Conservation (phyloP, 1,139 yeast species). For the Pichia sp. region DNA sequence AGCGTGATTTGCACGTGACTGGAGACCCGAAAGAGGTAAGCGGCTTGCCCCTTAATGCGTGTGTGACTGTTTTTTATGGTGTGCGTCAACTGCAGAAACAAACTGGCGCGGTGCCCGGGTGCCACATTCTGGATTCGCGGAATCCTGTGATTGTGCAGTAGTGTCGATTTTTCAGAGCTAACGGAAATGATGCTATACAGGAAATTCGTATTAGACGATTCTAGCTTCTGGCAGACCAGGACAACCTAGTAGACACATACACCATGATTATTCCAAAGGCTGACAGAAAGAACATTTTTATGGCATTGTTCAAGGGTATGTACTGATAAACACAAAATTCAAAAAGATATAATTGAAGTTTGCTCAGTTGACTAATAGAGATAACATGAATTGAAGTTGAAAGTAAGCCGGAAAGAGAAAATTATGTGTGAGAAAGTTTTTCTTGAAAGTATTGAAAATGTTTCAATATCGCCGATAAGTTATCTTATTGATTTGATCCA, state of each 20-base stretch:
- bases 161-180: conserved; percentile 6
- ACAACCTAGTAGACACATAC: conserved; percentile 19
- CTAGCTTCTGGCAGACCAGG: not conserved
- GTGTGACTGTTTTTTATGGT: not conserved
- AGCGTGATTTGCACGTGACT: too few species aligned
- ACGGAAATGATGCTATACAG: not conserved
- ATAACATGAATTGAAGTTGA: not conserved
- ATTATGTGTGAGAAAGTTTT: too few species aligned
- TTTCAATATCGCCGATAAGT: too few species aligned
- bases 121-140: too few species aligned
- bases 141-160: not conserved
- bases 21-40: too few species aligned
- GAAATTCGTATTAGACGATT: not conserved
- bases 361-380: not conserved
- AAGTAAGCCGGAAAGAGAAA: too few species aligned
- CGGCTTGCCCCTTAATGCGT: too few species aligned
- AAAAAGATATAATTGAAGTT: not conserved
- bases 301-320: conserved; percentile 97
- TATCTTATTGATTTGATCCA: too few species aligned
- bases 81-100: not conserved
- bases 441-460: too few species aligned
- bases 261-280: conserved; percentile 99
- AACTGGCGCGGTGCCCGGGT: conserved; percentile 2
- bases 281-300: conserved; percentile 99
- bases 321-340: conserved; percentile 22